Base-by-base conservation (phyloP, 768 basidiomycete genomes). In the Chalciporus piperatus region DNA sequence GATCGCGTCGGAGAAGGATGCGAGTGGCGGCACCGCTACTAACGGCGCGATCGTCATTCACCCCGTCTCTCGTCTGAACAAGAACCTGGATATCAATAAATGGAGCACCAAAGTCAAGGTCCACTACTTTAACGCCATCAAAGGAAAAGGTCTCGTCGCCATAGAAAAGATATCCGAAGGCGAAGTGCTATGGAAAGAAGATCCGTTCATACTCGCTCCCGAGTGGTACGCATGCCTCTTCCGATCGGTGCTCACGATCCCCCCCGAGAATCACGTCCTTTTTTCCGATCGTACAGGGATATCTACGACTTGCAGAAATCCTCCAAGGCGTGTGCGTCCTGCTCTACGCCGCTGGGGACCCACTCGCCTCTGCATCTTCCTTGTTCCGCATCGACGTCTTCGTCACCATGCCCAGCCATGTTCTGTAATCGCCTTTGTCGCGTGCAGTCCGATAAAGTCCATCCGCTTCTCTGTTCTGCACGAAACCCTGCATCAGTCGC, bases 361-460 rank as follows among this genome's bases (percentile, higher is more conserved):
- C 66, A 70, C 14, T 68, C 76, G 38, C 69, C 76, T 3, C 72
- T 82, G 23, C 71, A 79, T 42, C 70, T 82, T 17, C 61, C 77
- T 6, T 90, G 89, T 62, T 69, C 78, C 5, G 68, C 76, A 4
- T 75, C 80, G 10, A 62, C 72, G 9, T 71, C 74, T 2, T 55
- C 70, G 1, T 35, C 69, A 11, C 63, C 66, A 23, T 92, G 90
- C 56, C 74, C 81, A 4, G 78, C 79, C 10, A 76, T 82, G 40
- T 95, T 91, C 71, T 95, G 92, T 73, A 89, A 83, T 53, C 79
- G 89, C 3, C 78, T 91, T 2, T 95, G 92, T 63, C 76, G 83
- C 13, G 67, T 78, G 14, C 83, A 89, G 33, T 82, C 87, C 0
- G 77, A 76, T 2, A 76, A 76, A 52, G 75, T 75, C 0, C 90